These are phyloP conservation scores for Diplogelasinospora grovesii DNA, from an alignment of 495 filamentous ascomycete species.

Conservation along the genomic window DNA sequence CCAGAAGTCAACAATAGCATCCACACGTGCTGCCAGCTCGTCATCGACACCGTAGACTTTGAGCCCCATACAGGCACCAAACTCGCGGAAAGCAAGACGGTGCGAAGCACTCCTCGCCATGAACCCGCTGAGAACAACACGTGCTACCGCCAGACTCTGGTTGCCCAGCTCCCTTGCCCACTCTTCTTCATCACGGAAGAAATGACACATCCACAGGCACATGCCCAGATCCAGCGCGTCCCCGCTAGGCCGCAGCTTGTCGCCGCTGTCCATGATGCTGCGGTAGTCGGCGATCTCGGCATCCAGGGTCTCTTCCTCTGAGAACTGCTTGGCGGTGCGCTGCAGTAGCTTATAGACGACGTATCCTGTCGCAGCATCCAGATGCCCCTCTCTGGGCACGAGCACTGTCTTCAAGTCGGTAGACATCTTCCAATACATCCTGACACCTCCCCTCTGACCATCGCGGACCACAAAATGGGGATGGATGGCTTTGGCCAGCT, in stretches of 20 bases:
- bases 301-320: constrained; percentile 28
- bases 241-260: constrained; percentile 41
- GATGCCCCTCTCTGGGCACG: constrained; percentile 51
- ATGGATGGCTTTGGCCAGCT: constrained; percentile 54
- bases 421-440: constrained; percentile 61
- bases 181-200: constrained; percentile 40
- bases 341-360: constrained; percentile 52
- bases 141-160: constrained; percentile 41
- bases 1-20: constrained; percentile 48
- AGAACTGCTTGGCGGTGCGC: constrained; percentile 28
- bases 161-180: constrained; percentile 46
- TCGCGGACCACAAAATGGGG: constrained; percentile 46
- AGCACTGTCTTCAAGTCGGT: constrained; percentile 44
- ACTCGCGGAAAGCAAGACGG: constrained; percentile 59
- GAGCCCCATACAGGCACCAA: constrained; percentile 53
- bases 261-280: constrained; percentile 46
- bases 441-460: constrained; percentile 19
- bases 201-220: constrained; percentile 59
- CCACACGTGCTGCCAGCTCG: constrained; percentile 33
- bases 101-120: constrained; percentile 32
- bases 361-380: constrained; percentile 57
- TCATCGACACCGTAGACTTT: constrained; percentile 45
- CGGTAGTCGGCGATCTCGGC: constrained; percentile 54
- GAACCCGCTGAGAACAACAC: constrained; percentile 20
- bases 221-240: constrained; percentile 60